phyloP scores from a whole-genome alignment of 768 basidiomycete genomes.

The Leccinum pellstonianum region DNA sequence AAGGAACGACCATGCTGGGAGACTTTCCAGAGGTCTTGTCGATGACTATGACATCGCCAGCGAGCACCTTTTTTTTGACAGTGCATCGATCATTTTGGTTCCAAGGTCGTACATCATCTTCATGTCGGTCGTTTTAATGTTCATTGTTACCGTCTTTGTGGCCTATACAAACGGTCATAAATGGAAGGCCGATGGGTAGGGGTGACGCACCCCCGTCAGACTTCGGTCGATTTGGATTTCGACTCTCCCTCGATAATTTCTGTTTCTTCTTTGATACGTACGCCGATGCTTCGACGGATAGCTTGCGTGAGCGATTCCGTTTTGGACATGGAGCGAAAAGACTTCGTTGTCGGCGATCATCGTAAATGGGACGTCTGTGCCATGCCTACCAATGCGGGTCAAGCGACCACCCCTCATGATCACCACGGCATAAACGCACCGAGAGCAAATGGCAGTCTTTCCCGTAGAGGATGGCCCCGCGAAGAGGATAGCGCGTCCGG shows the following conservation, averaged over 20 bases:
- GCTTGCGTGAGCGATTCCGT: slow-evolving; percentile 98
- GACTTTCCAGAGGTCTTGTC: slow-evolving; percentile 98
- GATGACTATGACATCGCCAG: slow-evolving; percentile 93
- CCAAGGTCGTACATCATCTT: slow-evolving; percentile 99
- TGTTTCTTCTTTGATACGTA: slow-evolving; percentile 95
- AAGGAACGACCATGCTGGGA: slow-evolving; percentile 95
- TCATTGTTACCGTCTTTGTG: slow-evolving; percentile 79
- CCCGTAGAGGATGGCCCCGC: slow-evolving; percentile 97
- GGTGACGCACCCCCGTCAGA: slow-evolving; percentile 79
- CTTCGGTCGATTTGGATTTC: slow-evolving; percentile 98
- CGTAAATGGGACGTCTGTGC: slow-evolving; percentile 96
- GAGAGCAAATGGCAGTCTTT: slow-evolving; percentile 90
- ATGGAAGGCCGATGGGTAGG: not conserved
- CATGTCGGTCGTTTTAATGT: slow-evolving; percentile 99
- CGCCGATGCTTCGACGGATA: slow-evolving; percentile 93
- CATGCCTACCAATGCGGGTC: slow-evolving; percentile 61
- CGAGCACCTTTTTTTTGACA: slow-evolving; percentile 94
- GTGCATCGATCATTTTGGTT: slow-evolving; percentile 97
- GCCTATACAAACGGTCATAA: slow-evolving; percentile 51
- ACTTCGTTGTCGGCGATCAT: slow-evolving; percentile 98
- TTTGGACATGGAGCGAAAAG: slow-evolving; percentile 97
- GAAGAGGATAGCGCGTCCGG: slow-evolving; percentile 94
- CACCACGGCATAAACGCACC: slow-evolving; percentile 46
- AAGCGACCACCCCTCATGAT: not conserved
- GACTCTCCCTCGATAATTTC: slow-evolving; percentile 98